Percentiles rank a stretch among this genome's conserved stretches.
Conservation (phyloP, 768 basidiomycete genomes). For the Leucocoprinus sp. region DNA sequence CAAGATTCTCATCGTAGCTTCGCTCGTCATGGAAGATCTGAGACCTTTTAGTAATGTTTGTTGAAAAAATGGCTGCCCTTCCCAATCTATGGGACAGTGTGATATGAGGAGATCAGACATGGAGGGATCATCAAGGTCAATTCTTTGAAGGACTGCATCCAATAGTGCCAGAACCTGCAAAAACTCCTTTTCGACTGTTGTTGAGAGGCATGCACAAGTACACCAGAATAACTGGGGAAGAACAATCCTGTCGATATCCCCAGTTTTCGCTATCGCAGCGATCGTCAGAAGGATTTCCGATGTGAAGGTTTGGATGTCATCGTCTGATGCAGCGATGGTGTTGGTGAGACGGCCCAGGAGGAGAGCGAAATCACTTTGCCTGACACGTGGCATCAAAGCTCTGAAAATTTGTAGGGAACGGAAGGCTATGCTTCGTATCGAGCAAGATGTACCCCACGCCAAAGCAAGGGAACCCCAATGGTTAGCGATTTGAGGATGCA, state of each 20-base stretch:
- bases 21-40: slow-evolving; percentile 65
- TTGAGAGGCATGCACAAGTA: slow-evolving; percentile 70
- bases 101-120: slow-evolving; percentile 62
- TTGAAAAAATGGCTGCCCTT: slow-evolving; percentile 55
- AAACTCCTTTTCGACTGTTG: slow-evolving; percentile 79
- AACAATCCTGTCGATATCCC: slow-evolving; percentile 50
- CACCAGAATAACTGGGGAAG: slow-evolving; percentile 88
- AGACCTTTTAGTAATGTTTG: slow-evolving; percentile 67
- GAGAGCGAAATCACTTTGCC: slow-evolving; percentile 64
- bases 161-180: slow-evolving; percentile 57
- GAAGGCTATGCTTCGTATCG: slow-evolving; percentile 78
- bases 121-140: slow-evolving; percentile 65
- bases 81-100: slow-evolving; percentile 68
- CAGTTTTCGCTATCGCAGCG: slow-evolving; percentile 46
- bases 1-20: slow-evolving; percentile 60
- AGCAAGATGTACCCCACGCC: slow-evolving; percentile 80
- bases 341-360: slow-evolving; percentile 79
- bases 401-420: slow-evolving; percentile 89
- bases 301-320: slow-evolving; percentile 75
- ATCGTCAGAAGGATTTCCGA: slow-evolving; percentile 77
- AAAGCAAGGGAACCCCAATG: slow-evolving; percentile 78
- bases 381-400: slow-evolving; percentile 64
- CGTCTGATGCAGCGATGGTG: slow-evolving; percentile 69
- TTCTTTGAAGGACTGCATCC: slow-evolving; percentile 51
- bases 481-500: slow-evolving; percentile 60